These are phyloP conservation scores for Sugiyamaella japonica DNA, from an alignment of 1,139 yeast species.

Conservation along the genomic window DNA sequence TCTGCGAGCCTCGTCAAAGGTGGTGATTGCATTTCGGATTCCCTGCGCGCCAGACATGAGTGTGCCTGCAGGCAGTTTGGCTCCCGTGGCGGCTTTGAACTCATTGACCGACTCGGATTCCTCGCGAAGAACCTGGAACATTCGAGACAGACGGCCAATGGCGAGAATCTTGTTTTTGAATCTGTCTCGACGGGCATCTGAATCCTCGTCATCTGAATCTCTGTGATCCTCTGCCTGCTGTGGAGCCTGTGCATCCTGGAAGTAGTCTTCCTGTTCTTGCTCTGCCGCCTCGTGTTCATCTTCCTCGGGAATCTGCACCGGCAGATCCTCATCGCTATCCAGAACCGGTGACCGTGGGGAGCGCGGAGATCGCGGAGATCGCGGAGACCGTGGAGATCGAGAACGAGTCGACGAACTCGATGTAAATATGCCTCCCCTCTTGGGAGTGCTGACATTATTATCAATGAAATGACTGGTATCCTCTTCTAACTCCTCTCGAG, in stretches of 20 bases:
- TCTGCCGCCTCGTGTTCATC: slow-evolving; percentile 7
- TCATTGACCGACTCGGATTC: slow-evolving; percentile 87
- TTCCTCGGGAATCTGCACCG: slow-evolving; percentile 14
- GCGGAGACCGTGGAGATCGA: slow-evolving; percentile 14
- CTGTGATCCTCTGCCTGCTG: slow-evolving; percentile 1
- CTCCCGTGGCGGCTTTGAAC: slow-evolving; percentile 65
- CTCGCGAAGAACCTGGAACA: slow-evolving; percentile 87
- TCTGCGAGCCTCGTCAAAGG: slow-evolving; percentile 81
- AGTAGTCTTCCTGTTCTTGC: slow-evolving; percentile 1
- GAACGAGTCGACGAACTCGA: slow-evolving; percentile 14
- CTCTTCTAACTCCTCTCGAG: slow-evolving; percentile 90
- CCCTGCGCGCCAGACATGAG: slow-evolving; percentile 82
- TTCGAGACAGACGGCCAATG: slow-evolving; percentile 89
- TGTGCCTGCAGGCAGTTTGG: slow-evolving; percentile 79
- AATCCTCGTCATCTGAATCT: slow-evolving; percentile 16
- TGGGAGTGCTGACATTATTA: slow-evolving; percentile 27
- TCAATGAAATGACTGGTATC: slow-evolving; percentile 47
- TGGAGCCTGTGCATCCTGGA: slow-evolving; percentile 9
- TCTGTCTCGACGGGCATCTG: slow-evolving; percentile 50
- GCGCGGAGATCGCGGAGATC: slow-evolving; percentile 13
- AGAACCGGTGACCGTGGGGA: slow-evolving; percentile 7
- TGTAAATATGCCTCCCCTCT: neutral
- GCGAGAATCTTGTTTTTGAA: slow-evolving; percentile 89
- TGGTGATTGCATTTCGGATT: slow-evolving; percentile 62
- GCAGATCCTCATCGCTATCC: slow-evolving; percentile 16